Base-by-base conservation (phyloP, 2,329 filamentous ascomycete genomes). In the Didymella keratinophila region DNA sequence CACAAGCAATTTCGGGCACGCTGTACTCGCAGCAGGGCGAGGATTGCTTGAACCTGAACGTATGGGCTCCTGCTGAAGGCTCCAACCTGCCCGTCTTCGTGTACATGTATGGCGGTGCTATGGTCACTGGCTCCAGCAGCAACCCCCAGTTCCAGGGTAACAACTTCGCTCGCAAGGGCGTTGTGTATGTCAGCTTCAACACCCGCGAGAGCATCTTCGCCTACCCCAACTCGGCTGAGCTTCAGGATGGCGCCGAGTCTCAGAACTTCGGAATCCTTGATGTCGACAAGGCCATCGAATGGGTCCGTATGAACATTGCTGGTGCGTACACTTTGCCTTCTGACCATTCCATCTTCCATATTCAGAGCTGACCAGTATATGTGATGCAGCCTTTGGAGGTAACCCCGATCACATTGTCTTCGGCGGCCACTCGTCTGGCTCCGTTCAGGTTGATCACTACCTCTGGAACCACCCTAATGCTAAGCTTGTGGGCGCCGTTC, bases 61-160 rank as follows among this genome's bases (percentile, higher is more conserved):
- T 70, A 7, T 70, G 67, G 67, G 66, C 50, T 16, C 67, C 67
- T 6, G 52, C 62, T n/a, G 39, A 48, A n/a, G 57, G 42, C 4
- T 48, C 52, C 9, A 62, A 62, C 28, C 50, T 69, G 42, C 61
- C 74, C 36, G 73, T 79, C 2, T 75, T 78, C 10, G 73, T 81
- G 0, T 81, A 79, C 66, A 78, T 80, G 76, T 80, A 80, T 28
- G 78, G 78, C 2, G 78, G 75, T 36, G 76, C 76, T 7, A 78
- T 79, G 76, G 77, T 79, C 21, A 78, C 76, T 7, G 77, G 77
- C 8, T 70, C 67, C 20, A 70, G 63, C 68, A 80, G 76, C 69
- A 80, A 80, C 61, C 73, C 78, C 20, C 73, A 75, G 18, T 63
- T 78, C 54, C 78, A 76, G 63, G 79, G 80, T 60, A 79, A 77